Base-by-base conservation (phyloP, 2,329 filamentous ascomycete species). In the Cladophialophora psammophila region DNA sequence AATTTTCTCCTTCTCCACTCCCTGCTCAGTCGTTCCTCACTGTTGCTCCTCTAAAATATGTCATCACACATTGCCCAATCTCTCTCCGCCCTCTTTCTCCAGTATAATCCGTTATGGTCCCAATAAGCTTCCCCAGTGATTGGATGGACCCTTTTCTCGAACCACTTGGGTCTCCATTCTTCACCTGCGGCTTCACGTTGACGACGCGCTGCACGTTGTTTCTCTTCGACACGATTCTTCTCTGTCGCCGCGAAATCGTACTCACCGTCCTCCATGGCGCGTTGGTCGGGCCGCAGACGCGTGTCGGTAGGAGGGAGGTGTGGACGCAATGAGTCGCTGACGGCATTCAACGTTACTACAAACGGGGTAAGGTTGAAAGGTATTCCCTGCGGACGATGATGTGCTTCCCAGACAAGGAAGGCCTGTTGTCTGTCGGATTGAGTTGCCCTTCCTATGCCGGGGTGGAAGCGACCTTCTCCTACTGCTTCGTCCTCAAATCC, bases 301-400 rank as follows among this genome's bases (percentile, higher is more conserved):
- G 94, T 96, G 78, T 99, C 95, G 0, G 95, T 99, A 0, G 95
- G 95, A 42, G 95, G 91, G 15, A 99, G 82, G 80, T 90, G 88
- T 4, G 90, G 87, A 60, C 81, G 83, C 18, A 99, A 84, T n/a
- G 87, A 83, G n/a, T 96, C 92, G 62, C 94, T 91, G 58, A 97
- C 85, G 72, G 94, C 92, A 80, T 99, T 99, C 71, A 99, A 90
- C 0, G 94, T 96, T 66, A 99, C 86, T 13, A 94, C 95, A 76
- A 99, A 98, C 0, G 95, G 94, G 0, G 95, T 99, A 66, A 99
- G 85, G 79, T 98, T 99, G 85, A 99, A 99, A 0, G 95, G 95
- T 64, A 97, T 94, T 36, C 91, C 92, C 12, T 86, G 82, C 0
- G 95, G 93, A 7, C 94, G 88, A 40, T 86, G 80, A 78, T 97